A percentile compares a stretch with the other conserved stretches of the same genome.
phyloP scores from a whole-genome alignment of 371 early-diverging fungal species.

The Rhizopus sp. region DNA sequence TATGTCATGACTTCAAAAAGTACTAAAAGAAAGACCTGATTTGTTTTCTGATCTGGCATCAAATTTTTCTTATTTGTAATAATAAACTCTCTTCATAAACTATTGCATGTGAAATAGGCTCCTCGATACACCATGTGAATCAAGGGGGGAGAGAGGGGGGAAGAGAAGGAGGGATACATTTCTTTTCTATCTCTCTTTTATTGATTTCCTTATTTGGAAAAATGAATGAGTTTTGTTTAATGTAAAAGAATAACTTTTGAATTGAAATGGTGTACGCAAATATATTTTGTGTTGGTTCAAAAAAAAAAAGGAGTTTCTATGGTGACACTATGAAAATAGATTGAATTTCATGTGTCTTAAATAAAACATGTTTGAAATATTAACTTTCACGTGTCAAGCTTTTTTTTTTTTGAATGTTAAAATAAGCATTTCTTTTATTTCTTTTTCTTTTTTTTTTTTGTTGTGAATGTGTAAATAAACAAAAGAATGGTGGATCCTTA shows the following conservation, averaged over 20 bases:
- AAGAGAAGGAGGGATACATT: no score
- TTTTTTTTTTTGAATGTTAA: constrained; percentile 8
- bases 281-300: not conserved
- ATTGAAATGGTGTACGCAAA: no score
- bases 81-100: no score
- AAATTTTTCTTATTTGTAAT: not conserved
- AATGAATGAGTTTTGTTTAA: no score
- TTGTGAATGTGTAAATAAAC: constrained; percentile 6
- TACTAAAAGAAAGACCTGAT: not conserved
- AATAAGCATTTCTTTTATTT: constrained; percentile 6
- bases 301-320: not conserved
- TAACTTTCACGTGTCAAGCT: constrained; percentile 20
- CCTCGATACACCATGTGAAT: no score
- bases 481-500: constrained; percentile 3
- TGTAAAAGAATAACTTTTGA: no score
- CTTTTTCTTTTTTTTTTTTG: constrained; percentile 15
- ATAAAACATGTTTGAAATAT: not conserved
- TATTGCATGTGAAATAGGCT: no score
- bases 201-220: no score
- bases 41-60: not conserved
- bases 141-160: no score
- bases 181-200: no score
- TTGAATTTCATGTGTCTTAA: constrained; percentile 1
- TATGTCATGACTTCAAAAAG: constrained; percentile 11
- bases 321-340: not conserved